Conservation (phyloP, 805 yeast genomes). For the Nakazawaea populi region DNA sequence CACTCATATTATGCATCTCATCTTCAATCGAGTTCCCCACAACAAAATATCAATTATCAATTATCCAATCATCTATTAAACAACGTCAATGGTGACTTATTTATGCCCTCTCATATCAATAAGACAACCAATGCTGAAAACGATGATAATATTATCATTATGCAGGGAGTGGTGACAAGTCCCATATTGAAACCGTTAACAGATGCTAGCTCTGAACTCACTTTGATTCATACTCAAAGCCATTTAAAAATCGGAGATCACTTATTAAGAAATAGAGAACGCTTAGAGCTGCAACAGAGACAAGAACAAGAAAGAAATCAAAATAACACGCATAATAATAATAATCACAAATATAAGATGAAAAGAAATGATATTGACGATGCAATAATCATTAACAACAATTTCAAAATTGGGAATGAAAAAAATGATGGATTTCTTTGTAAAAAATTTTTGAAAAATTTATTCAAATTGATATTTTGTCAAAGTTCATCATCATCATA, state of each 20-base stretch:
- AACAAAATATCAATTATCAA: slow-evolving; percentile 1
- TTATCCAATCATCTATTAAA: slow-evolving; percentile 1
- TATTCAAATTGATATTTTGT: neutral
- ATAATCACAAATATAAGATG: no score
- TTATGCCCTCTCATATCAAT: neutral
- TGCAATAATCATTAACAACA: neutral
- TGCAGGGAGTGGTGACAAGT: neutral
- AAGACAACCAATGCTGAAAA: neutral
- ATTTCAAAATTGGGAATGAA: neutral
- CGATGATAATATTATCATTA: neutral
- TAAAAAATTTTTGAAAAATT: neutral
- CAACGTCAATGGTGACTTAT: slow-evolving; percentile 2
- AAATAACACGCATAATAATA: neutral
- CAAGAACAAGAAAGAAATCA: neutral
- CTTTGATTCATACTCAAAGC: neutral
- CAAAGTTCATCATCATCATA: slow-evolving; percentile 16
- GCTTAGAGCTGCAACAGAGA: neutral
- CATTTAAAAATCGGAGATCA: neutral
- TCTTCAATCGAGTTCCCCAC: neutral
- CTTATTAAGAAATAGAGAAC: neutral
- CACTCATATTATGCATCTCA: slow-evolving; percentile 3
- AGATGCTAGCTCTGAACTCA: neutral
- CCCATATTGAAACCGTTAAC: neutral
- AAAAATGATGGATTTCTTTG: neutral
- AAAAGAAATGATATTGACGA: neutral